Conservation (phyloP, 441 rosid species). For the Jatropha multifida region DNA sequence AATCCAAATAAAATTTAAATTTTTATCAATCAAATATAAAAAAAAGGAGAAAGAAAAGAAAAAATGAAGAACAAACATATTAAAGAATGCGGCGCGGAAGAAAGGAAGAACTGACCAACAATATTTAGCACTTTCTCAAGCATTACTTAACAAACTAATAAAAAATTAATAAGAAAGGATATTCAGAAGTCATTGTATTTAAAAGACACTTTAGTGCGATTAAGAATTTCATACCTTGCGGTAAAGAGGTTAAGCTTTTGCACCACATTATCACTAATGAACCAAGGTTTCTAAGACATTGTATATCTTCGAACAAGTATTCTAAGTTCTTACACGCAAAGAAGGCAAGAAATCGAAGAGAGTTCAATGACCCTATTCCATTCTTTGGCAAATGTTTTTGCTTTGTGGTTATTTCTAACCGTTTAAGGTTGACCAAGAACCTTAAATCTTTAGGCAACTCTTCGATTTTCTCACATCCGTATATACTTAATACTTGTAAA, state of each 20-base stretch:
- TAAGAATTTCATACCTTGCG: not conserved
- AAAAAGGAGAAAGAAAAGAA: no score
- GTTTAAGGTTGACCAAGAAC: slow-evolving; percentile 6
- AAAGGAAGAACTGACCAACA: no score
- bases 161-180: no score
- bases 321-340: not conserved
- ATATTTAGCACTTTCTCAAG: no score
- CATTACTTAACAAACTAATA: no score
- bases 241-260: slow-evolving; percentile 18
- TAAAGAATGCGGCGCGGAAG: no score
- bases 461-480: slow-evolving; percentile 6
- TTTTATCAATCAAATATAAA: no score
- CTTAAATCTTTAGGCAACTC: slow-evolving; percentile 14
- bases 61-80: no score
- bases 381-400: slow-evolving; percentile 11
- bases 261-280: not conserved
- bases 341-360: slow-evolving; percentile 6
- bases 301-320: slow-evolving; percentile 19
- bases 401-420: not conserved
- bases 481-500: slow-evolving; percentile 15
- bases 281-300: slow-evolving; percentile 14
- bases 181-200: no score
- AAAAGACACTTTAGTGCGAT: not conserved
- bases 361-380: slow-evolving; percentile 25
- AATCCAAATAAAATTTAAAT: no score